phyloP scores from a whole-genome alignment of 768 basidiomycete species.

The Mycena rosella region DNA sequence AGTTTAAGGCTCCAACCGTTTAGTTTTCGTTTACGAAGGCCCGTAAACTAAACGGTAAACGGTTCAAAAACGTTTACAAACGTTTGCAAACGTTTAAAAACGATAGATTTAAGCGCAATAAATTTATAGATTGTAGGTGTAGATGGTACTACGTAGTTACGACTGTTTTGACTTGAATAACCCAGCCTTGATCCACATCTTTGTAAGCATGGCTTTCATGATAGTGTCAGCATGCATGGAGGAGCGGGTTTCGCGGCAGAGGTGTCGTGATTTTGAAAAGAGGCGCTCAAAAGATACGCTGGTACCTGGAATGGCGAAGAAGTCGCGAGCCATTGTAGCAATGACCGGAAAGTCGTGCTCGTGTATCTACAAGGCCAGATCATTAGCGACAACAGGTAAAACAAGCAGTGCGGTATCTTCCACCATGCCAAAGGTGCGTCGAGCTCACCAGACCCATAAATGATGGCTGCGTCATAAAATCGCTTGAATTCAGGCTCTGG shows the following conservation, averaged over 20 bases:
- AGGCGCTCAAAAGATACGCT: slow-evolving; percentile 41
- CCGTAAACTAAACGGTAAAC: no score
- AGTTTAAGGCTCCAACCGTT: no score
- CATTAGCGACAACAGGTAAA: no score
- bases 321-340: background rate
- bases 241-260: slow-evolving; percentile 28
- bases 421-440: slow-evolving; percentile 9
- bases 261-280: slow-evolving; percentile 41
- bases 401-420: background rate
- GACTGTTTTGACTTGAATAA: no score
- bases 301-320: slow-evolving; percentile 41
- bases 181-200: slow-evolving; percentile 38
- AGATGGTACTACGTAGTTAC: no score
- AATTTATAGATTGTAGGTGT: no score
- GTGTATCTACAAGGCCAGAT: background rate
- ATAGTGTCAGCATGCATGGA: slow-evolving; percentile 37
- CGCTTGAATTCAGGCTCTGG: background rate
- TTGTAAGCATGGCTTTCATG: slow-evolving; percentile 36
- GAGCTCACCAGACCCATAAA: background rate
- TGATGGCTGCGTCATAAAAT: background rate
- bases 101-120: no score
- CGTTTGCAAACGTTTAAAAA: no score
- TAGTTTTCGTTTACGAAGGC: no score
- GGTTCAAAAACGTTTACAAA: no score
- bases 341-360: background rate